Conservation (phyloP, 2,329 filamentous ascomycete species). For the Nigrospora osmanthi region DNA sequence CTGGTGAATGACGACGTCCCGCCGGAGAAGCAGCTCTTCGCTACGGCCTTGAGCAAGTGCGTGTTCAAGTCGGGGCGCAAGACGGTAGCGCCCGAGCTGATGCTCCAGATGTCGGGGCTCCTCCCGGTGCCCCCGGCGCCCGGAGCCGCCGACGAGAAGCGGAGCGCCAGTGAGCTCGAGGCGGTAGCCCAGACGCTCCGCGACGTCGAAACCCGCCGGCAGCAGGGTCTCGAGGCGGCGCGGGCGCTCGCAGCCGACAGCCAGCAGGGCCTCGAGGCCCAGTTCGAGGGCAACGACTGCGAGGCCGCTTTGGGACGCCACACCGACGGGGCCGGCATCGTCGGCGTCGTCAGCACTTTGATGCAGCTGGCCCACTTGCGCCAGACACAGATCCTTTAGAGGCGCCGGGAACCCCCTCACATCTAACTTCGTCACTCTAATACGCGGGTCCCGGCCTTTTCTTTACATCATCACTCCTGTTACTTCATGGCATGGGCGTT, state of each 20-base stretch:
- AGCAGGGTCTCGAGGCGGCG: conserved; percentile 23
- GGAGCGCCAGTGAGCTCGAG: conserved; percentile 4
- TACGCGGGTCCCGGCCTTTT: too few relatives aligned
- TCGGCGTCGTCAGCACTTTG: conserved; percentile 24
- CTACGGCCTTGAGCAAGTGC: conserved; percentile 48
- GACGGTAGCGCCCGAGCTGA: conserved; percentile 57
- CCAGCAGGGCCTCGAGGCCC: conserved; percentile 21
- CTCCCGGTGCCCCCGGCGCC: conserved; percentile 32
- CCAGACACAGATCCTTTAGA: conserved; percentile 17
- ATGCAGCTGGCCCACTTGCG: conserved; percentile 22
- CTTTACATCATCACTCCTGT: too few relatives aligned
- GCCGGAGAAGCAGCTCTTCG: conserved; percentile 29
- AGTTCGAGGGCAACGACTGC: conserved; percentile 17
- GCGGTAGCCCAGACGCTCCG: conserved; percentile 12
- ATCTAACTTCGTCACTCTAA: too few relatives aligned
- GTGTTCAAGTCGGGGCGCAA: conserved; percentile 53
- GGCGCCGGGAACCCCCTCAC: not conserved
- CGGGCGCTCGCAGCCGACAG: conserved; percentile 13
- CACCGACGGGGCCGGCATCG: conserved; percentile 24
- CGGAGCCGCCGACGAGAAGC: not conserved
- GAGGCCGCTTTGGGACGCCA: conserved; percentile 27
- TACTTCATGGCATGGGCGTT: too few relatives aligned
- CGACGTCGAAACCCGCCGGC: conserved; percentile 23
- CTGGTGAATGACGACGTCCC: not conserved
- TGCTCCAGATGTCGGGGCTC: conserved; percentile 51